Percentiles rank a stretch among this genome's conserved stretches.
These are phyloP conservation scores for Arachis hypogaea DNA, from an alignment of 306 rosid species.

Conservation along the genomic window DNA sequence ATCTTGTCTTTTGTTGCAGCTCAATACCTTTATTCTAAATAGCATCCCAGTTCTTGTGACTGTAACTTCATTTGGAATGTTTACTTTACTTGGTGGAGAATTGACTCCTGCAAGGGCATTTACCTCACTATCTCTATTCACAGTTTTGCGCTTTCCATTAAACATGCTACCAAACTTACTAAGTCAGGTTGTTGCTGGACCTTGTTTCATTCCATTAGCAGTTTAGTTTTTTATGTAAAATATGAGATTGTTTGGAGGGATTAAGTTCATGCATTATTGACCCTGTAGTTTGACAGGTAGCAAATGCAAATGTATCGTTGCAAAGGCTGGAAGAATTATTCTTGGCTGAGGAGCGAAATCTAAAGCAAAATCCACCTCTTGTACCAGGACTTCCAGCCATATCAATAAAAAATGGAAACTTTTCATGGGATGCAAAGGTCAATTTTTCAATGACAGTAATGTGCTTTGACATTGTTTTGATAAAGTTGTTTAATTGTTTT, in stretches of 20 bases:
- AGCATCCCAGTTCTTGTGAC: conserved; percentile 88
- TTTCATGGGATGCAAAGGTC: conserved; percentile 89
- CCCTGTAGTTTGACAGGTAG: conserved; percentile 59
- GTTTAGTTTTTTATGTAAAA: background rate
- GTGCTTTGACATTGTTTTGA: background rate
- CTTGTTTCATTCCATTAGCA: background rate
- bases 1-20: conserved; percentile 53
- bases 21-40: conserved; percentile 67
- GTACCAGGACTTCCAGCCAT: conserved; percentile 75
- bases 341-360: conserved; percentile 65
- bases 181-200: conserved; percentile 66
- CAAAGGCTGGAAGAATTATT: conserved; percentile 84
- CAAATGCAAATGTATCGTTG: conserved; percentile 79
- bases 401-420: conserved; percentile 69
- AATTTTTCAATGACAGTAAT: conserved; percentile 18
- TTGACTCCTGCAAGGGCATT: conserved; percentile 92
- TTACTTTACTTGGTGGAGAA: conserved; percentile 84
- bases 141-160: conserved; percentile 77
- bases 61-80: conserved; percentile 70
- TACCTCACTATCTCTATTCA: conserved; percentile 81
- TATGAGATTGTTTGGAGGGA: too few species aligned
- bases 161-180: conserved; percentile 75
- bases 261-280: conserved; percentile 19
- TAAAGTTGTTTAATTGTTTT: background rate
- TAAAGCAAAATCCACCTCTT: conserved; percentile 66